Evolutionary conservation across 1,284 basidiomycete genomes (phyloP).

Genomic region (Wallemia ichthyophaga): DNA sequence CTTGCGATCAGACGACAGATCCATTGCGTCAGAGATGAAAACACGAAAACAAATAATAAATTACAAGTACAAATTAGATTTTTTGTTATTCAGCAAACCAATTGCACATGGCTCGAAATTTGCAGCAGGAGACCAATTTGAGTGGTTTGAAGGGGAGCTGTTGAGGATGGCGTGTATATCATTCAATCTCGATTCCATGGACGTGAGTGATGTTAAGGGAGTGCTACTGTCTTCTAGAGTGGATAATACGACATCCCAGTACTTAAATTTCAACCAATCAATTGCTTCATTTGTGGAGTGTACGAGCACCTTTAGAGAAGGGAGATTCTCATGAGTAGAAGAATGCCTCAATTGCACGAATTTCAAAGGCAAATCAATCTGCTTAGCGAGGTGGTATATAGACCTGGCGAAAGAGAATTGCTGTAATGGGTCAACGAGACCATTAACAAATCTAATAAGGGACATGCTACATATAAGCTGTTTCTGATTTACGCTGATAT

Average conservation of each 20-base stretch:
- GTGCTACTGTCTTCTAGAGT: not conserved
- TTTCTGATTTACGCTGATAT: not conserved
- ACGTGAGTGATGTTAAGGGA: not conserved
- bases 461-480: conserved; percentile 4
- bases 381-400: conserved; percentile 58
- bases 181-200: not conserved
- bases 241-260: not conserved
- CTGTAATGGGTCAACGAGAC: conserved; percentile 76
- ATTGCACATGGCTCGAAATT: not conserved
- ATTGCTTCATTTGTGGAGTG: conserved; percentile 40
- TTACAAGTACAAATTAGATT: not conserved
- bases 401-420: conserved; percentile 58
- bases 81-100: not conserved
- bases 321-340: conserved; percentile 83
- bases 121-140: not conserved
- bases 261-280: not conserved
- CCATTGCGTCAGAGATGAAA: conserved; percentile 20
- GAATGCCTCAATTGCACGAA: conserved; percentile 84
- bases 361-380: conserved; percentile 58
- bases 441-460: conserved; percentile 46
- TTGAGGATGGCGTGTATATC: not conserved
- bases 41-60: not conserved
- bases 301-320: conserved; percentile 46
- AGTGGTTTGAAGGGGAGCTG: not conserved
- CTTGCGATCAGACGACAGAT: conserved; percentile 51